A percentile compares a stretch with the other conserved stretches of the same genome.
These are phyloP conservation scores for Prunus kanzakura DNA, from an alignment of 306 rosid species.

Conservation along the genomic window DNA sequence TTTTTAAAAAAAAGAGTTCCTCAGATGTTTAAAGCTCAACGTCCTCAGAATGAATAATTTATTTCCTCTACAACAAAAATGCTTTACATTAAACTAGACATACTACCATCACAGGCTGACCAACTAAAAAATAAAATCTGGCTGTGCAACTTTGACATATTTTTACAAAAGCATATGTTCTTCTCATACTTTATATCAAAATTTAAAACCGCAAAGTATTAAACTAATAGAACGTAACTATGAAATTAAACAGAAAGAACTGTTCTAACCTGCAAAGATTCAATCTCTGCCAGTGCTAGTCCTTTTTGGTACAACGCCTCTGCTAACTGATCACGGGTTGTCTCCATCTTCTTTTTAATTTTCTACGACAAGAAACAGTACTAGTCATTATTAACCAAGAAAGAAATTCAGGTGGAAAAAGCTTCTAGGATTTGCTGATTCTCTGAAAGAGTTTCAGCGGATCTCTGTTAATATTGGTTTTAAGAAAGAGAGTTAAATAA, in stretches of 20 bases:
- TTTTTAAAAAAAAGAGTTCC: neutral
- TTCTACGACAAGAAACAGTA: conserved; percentile 31
- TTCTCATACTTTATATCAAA: conserved; percentile 13
- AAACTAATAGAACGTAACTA: neutral
- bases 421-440: neutral
- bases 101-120: neutral
- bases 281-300: conserved; percentile 68
- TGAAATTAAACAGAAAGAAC: conserved; percentile 20
- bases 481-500: neutral
- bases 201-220: neutral
- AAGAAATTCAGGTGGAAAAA: neutral
- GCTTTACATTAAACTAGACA: neutral
- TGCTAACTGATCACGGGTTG: conserved; percentile 75
- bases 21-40: neutral
- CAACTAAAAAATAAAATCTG: neutral
- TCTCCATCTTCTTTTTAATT: conserved; percentile 81
- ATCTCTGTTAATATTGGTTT: neutral
- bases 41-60: neutral
- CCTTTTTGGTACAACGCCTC: conserved; percentile 94
- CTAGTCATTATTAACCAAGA: neutral
- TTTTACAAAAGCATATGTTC: neutral
- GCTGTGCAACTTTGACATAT: neutral
- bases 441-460: neutral
- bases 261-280: conserved; percentile 63
- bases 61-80: no score